A percentile compares a stretch with the other conserved stretches of the same genome.
These are phyloP conservation scores for Tephrocybe rancida DNA, from an alignment of 768 basidiomycete species.

Conservation along the genomic window DNA sequence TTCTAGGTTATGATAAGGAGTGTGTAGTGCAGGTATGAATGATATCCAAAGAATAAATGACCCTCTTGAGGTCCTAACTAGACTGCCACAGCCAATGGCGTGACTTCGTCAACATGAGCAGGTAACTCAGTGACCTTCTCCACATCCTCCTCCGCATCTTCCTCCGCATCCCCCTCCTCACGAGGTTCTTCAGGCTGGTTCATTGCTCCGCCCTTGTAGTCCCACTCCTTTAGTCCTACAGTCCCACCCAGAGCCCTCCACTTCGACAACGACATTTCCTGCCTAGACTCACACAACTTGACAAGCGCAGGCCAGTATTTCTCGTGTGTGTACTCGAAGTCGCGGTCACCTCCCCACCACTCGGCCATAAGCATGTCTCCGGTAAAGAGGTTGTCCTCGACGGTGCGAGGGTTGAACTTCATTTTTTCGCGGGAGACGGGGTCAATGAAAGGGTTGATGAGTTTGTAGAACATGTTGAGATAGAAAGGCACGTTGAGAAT, in stretches of 20 bases:
- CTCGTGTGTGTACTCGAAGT: conserved; percentile 75
- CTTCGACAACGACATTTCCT: conserved; percentile 48
- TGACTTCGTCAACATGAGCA: neutral
- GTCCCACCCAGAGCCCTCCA: conserved; percentile 73
- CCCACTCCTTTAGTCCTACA: conserved; percentile 80
- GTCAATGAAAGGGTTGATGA: conserved; percentile 83
- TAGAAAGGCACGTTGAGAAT: conserved; percentile 84
- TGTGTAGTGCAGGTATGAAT: too few species aligned
- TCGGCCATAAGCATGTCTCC: conserved; percentile 70
- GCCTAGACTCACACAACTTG: conserved; percentile 52
- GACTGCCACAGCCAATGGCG: neutral
- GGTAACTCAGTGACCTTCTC: conserved; percentile 3
- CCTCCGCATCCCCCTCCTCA: neutral
- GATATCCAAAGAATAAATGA: too few species aligned
- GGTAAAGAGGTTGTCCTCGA: conserved; percentile 69
- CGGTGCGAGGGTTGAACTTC: conserved; percentile 70
- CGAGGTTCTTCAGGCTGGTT: too few species aligned
- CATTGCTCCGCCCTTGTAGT: conserved; percentile 51
- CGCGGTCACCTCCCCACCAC: conserved; percentile 67
- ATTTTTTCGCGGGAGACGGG: conserved; percentile 78
- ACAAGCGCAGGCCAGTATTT: conserved; percentile 75
- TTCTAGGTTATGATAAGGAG: too few species aligned
- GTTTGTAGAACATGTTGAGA: conserved; percentile 72
- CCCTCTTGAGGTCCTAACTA: neutral
- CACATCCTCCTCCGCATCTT: neutral